Evolutionary conservation across 768 basidiomycete species (phyloP).

Genomic region (Termitomyces sp.): DNA sequence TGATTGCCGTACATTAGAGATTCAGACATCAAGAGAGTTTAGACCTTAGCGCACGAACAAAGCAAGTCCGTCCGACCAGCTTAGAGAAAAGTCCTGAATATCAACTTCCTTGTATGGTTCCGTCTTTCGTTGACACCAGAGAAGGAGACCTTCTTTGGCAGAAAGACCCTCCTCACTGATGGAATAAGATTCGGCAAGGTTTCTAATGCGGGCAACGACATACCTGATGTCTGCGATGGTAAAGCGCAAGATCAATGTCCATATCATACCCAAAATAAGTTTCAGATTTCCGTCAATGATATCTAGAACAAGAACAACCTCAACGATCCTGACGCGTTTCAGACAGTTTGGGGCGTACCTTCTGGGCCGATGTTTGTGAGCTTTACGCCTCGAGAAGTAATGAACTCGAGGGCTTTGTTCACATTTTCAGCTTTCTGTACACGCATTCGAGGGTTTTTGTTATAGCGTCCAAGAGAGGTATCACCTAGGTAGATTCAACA

Average conservation of each 20-base stretch:
- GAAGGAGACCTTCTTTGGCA: slow-evolving; percentile 92
- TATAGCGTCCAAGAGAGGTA: slow-evolving; percentile 91
- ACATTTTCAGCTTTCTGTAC: slow-evolving; percentile 99
- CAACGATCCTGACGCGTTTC: slow-evolving; percentile 1
- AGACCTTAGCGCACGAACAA: slow-evolving; percentile 54
- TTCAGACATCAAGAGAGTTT: slow-evolving; percentile 3
- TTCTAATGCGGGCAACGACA: slow-evolving; percentile 19
- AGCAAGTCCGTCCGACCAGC: slow-evolving; percentile 95
- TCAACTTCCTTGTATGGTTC: slow-evolving; percentile 87
- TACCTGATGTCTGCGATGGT: slow-evolving; percentile 98
- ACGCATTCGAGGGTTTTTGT: slow-evolving; percentile 83
- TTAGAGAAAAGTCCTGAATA: slow-evolving; percentile 89
- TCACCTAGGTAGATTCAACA: slow-evolving; percentile 50
- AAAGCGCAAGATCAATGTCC: slow-evolving; percentile 96
- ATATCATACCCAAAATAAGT: slow-evolving; percentile 98
- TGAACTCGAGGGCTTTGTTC: slow-evolving; percentile 94
- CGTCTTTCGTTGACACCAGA: slow-evolving; percentile 99
- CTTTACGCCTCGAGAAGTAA: slow-evolving; percentile 89
- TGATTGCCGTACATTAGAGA: not conserved
- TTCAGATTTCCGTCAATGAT: slow-evolving; percentile 99
- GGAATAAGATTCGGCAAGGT: slow-evolving; percentile 12
- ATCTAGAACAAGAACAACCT: slow-evolving; percentile 55
- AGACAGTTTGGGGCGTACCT: slow-evolving; percentile 42
- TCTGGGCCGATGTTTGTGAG: slow-evolving; percentile 98
- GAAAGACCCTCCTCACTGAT: slow-evolving; percentile 95